Conservation (phyloP, 169 alveolate genomes). For the Amoebophrya sp. region DNA sequence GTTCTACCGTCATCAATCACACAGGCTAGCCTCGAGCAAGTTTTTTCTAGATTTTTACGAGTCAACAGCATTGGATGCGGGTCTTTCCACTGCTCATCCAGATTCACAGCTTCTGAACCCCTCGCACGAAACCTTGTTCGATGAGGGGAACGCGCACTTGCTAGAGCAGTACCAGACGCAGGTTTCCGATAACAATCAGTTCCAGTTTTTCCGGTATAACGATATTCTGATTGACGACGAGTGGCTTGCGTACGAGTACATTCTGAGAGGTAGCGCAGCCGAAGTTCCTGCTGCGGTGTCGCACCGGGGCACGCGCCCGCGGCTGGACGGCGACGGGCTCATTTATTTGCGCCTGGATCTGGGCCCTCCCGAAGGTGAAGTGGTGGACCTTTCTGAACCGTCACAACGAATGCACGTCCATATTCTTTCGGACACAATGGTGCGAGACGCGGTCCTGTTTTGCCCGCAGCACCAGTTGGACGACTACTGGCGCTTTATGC, state of each 20-base stretch:
- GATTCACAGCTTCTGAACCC: no score
- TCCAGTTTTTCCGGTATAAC: background rate
- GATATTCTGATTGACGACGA: background rate
- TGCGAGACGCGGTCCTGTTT: background rate
- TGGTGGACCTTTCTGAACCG: background rate
- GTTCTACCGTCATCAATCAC: no score
- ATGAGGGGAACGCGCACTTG: background rate
- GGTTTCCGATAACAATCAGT: background rate
- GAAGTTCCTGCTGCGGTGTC: no score
- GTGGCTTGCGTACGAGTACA: background rate
- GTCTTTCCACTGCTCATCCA: no score
- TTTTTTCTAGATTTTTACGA: no score
- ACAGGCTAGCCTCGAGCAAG: background rate
- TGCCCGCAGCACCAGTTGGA: background rate
- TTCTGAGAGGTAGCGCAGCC: background rate
- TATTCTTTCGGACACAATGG: background rate
- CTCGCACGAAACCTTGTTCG: no score
- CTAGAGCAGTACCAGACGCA: background rate
- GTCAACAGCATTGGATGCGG: no score
- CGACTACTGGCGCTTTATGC: background rate
- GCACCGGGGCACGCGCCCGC: no score
- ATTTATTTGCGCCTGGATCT: background rate
- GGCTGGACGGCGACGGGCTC: slow-evolving; percentile 5
- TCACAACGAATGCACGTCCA: background rate
- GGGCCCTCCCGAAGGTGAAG: background rate